Conservation (phyloP, 2,329 filamentous ascomycete genomes). For the Neofusicoccum cordaticola region DNA sequence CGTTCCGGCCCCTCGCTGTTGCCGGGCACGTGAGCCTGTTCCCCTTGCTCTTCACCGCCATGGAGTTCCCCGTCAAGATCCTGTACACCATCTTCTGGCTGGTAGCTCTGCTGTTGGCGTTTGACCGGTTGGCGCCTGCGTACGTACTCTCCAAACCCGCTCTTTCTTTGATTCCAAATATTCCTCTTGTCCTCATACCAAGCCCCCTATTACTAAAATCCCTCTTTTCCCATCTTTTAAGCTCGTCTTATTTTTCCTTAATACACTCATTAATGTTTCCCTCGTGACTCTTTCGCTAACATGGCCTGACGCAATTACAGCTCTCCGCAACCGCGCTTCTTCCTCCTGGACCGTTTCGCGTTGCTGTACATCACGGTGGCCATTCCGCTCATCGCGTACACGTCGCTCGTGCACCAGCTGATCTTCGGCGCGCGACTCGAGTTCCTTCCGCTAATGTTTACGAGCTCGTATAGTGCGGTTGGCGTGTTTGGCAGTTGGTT, state of each 20-base stretch:
- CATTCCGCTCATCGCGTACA: constrained; percentile 86
- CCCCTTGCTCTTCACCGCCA: constrained; percentile 84
- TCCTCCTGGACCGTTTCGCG: constrained; percentile 86
- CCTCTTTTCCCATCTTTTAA: neutral
- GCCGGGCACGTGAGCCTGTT: constrained; percentile 95
- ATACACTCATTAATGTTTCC: neutral
- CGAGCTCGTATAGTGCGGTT: constrained; percentile 86
- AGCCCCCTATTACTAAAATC: constrained; percentile 18
- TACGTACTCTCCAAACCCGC: constrained; percentile 33
- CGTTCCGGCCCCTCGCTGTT: constrained; percentile 87
- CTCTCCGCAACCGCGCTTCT: constrained; percentile 76
- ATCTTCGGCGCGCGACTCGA: constrained; percentile 80
- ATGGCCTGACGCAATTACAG: constrained; percentile 26
- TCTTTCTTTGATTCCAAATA: neutral
- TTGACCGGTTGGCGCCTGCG: constrained; percentile 84
- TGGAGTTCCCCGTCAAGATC: constrained; percentile 92
- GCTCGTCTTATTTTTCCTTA: neutral
- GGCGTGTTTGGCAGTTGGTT: constrained; percentile 97
- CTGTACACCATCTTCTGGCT: constrained; percentile 93
- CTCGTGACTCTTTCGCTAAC: neutral
- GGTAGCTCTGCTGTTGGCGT: constrained; percentile 76
- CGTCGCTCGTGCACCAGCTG: constrained; percentile 77
- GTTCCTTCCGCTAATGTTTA: constrained; percentile 96
- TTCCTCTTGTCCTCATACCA: neutral
- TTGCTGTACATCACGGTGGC: constrained; percentile 85